Conservation (phyloP, 2,329 filamentous ascomycete species). For the Didymella keratinophila region DNA sequence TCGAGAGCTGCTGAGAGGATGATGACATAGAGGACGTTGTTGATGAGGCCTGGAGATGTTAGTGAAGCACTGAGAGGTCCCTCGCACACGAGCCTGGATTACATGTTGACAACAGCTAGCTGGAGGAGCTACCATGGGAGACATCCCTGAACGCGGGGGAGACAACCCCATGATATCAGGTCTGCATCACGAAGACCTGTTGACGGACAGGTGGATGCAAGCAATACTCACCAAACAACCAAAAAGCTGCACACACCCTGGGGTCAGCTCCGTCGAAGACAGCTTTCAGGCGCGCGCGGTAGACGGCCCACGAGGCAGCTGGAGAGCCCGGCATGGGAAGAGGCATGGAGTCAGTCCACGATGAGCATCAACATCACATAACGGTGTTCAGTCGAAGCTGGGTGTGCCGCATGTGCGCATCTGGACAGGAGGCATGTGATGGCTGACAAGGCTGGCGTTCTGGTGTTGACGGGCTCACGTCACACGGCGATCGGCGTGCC, state of each 20-base stretch:
- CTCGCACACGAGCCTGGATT: background rate
- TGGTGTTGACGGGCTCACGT: slow-evolving; percentile 7
- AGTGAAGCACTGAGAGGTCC: background rate
- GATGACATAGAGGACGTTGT: slow-evolving; percentile 97
- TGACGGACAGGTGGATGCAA: background rate
- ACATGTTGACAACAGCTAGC: background rate
- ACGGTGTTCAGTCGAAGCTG: background rate
- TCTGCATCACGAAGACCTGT: background rate
- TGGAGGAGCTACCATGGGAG: slow-evolving; percentile 1
- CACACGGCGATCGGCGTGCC: slow-evolving; percentile 3
- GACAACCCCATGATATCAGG: background rate
- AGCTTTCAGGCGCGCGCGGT: slow-evolving; percentile 69
- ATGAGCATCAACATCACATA: slow-evolving; percentile 5
- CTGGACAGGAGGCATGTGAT: slow-evolving; percentile 8
- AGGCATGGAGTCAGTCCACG: slow-evolving; percentile 33
- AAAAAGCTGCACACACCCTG: slow-evolving; percentile 81
- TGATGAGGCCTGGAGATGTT: slow-evolving; percentile 74
- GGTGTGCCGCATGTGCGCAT: slow-evolving; percentile 20
- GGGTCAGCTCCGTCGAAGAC: slow-evolving; percentile 73
- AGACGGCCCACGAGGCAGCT: slow-evolving; percentile 75
- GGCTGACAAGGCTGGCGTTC: slow-evolving; percentile 5
- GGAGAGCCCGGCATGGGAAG: slow-evolving; percentile 66
- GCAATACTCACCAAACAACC: slow-evolving; percentile 79
- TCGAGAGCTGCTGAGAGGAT: slow-evolving; percentile 95
- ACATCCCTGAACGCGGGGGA: background rate